phyloP scores from a whole-genome alignment of 1,284 basidiomycete species.

The Ganoderma lingzhi region DNA sequence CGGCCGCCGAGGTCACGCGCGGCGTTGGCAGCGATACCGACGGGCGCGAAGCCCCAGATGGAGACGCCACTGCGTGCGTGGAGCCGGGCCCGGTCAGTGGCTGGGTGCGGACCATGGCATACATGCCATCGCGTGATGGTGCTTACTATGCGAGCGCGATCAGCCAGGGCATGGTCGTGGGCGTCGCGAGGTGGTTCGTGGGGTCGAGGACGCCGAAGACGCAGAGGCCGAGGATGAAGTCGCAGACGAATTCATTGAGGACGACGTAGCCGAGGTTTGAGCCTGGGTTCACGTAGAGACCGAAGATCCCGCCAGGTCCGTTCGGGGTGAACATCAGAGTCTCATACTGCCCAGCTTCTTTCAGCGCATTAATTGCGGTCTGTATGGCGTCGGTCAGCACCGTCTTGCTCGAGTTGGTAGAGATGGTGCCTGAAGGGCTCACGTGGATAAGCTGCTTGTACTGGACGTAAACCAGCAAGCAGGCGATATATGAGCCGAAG shows the following conservation, averaged over 20 bases:
- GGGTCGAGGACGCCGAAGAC: conserved; percentile 69
- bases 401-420: not conserved
- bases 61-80: conserved; percentile 51
- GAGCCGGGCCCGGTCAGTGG: not conserved
- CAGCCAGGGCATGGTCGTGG: conserved; percentile 58
- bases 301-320: conserved; percentile 72
- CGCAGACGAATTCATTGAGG: conserved; percentile 73
- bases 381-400: conserved; percentile 16
- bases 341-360: conserved; percentile 49
- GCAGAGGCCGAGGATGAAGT: conserved; percentile 66
- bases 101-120: not conserved
- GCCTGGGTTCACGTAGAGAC: conserved; percentile 56
- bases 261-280: conserved; percentile 62
- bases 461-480: conserved; percentile 65
- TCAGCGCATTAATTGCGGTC: conserved; percentile 52
- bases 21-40: conserved; percentile 64
- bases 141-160: conserved; percentile 65
- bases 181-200: conserved; percentile 66
- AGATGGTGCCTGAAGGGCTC: conserved; percentile 17
- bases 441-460: conserved; percentile 61
- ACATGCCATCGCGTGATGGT: not conserved
- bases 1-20: conserved; percentile 73
- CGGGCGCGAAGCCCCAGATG: conserved; percentile 66
- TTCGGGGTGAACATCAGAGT: conserved; percentile 60
- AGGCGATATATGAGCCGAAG: conserved; percentile 68